These are phyloP conservation scores for Tetrapyrgos nigripes DNA, from an alignment of 1,284 basidiomycete genomes.

Conservation along the genomic window DNA sequence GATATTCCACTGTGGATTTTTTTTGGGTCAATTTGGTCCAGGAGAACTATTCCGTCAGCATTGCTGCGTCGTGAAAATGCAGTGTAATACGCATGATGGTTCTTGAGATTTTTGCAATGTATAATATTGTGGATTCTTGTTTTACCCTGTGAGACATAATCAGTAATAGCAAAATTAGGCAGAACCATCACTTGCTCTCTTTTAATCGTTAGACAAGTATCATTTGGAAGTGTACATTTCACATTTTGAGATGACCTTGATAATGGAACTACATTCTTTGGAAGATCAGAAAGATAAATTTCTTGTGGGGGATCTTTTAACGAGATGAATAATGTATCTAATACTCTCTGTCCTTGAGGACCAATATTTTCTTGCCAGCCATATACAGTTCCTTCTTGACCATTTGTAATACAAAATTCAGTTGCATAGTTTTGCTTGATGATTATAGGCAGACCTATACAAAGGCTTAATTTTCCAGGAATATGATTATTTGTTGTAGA, in stretches of 20 bases:
- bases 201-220: conserved; percentile 24
- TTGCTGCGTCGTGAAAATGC: conserved; percentile 38
- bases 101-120: conserved; percentile 33
- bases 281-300: conserved; percentile 32
- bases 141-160: conserved; percentile 47
- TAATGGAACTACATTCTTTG: conserved; percentile 46
- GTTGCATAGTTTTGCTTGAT: conserved; percentile 43
- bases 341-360: conserved; percentile 10
- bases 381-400: conserved; percentile 42
- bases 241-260: conserved; percentile 17
- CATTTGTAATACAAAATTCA: conserved; percentile 46
- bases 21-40: conserved; percentile 31
- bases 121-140: conserved; percentile 39
- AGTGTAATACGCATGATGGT: conserved; percentile 43
- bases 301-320: conserved; percentile 34
- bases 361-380: conserved; percentile 33
- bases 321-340: conserved; percentile 12
- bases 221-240: conserved; percentile 32
- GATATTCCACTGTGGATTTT: conserved; percentile 26
- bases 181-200: conserved; percentile 40
- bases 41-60: conserved; percentile 37
- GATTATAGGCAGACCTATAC: conserved; percentile 47
- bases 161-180: conserved; percentile 49
- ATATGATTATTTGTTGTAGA: conserved; percentile 25
- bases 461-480: conserved; percentile 38